Evolutionary conservation across 2,329 filamentous ascomycete genomes (phyloP).

Genomic region (Amauroascus niger): DNA sequence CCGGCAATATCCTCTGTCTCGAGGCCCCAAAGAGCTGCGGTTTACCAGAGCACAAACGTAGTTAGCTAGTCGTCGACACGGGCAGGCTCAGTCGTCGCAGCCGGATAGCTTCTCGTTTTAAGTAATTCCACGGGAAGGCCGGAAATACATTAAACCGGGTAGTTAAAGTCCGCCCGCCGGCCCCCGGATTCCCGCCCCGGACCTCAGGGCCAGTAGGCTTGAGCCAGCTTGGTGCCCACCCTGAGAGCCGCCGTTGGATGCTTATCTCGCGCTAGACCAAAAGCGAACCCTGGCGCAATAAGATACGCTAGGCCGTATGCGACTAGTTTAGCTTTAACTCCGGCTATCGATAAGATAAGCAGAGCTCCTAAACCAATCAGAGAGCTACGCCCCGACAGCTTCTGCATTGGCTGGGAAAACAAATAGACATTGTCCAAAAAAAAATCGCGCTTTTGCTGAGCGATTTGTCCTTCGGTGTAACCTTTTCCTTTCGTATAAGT

Average conservation of each 20-base stretch:
- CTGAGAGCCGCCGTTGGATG: neutral
- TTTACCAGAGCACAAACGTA: no score
- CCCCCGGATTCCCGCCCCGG: neutral
- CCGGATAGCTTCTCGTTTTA: neutral
- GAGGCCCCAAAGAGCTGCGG: no score
- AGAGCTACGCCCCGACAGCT: conserved; percentile 1
- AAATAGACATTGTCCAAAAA: neutral
- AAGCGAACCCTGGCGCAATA: neutral
- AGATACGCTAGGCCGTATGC: neutral
- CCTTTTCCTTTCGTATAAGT: neutral
- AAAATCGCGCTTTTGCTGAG: conserved; percentile 8
- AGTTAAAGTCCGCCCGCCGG: neutral
- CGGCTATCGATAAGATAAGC: conserved; percentile 9
- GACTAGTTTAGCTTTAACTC: neutral
- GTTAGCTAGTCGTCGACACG: no score
- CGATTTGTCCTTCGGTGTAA: neutral
- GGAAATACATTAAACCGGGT: neutral
- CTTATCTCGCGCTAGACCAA: neutral
- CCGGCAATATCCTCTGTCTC: no score
- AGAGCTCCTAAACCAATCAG: conserved; percentile 11
- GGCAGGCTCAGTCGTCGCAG: no score
- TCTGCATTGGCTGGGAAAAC: neutral
- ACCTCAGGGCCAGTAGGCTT: no score
- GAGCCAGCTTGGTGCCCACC: no score
- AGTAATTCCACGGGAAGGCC: neutral